These are phyloP conservation scores for Phytopythium ostracodes DNA, from an alignment of 352 stramenopile genomes.

Conservation along the genomic window DNA sequence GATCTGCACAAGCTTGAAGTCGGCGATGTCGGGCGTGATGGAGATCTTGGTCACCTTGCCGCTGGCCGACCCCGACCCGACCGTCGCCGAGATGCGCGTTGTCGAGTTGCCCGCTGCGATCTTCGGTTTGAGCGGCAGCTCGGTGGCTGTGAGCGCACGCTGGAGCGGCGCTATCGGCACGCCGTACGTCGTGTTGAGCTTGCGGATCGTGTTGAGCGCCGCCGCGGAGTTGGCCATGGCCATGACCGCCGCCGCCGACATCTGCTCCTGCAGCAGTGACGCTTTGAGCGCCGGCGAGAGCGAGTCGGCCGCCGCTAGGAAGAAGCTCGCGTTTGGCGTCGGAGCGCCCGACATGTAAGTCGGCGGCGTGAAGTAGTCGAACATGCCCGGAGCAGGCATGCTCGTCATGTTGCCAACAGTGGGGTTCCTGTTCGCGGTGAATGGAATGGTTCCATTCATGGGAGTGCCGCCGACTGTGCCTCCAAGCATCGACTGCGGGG, in stretches of 20 bases:
- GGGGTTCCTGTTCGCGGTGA: background rate
- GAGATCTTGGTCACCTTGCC: slow-evolving; percentile 47
- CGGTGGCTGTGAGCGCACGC: slow-evolving; percentile 17
- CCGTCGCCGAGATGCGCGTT: slow-evolving; percentile 5
- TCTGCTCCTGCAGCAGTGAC: slow-evolving; percentile 19
- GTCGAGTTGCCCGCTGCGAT: slow-evolving; percentile 19
- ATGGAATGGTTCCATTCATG: slow-evolving; percentile 9
- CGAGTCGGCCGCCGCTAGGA: slow-evolving; percentile 32
- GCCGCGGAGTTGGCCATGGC: slow-evolving; percentile 57
- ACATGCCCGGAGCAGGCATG: slow-evolving; percentile 12
- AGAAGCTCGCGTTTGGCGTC: slow-evolving; percentile 35
- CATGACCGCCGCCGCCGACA: slow-evolving; percentile 31
- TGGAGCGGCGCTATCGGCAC: slow-evolving; percentile 53
- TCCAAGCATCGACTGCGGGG: background rate
- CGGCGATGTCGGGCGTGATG: slow-evolving; percentile 72
- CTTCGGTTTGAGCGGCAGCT: slow-evolving; percentile 41
- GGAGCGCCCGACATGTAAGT: slow-evolving; percentile 26
- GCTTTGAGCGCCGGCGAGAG: slow-evolving; percentile 37
- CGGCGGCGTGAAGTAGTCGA: slow-evolving; percentile 68
- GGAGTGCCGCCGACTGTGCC: background rate
- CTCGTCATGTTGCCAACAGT: slow-evolving; percentile 4
- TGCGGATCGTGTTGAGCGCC: slow-evolving; percentile 46
- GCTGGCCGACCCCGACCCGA: background rate
- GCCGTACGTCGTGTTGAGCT: slow-evolving; percentile 46
- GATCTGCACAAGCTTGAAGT: slow-evolving; percentile 86